Conservation (phyloP, 495 filamentous ascomycete genomes). For the Thozetella sp. region DNA sequence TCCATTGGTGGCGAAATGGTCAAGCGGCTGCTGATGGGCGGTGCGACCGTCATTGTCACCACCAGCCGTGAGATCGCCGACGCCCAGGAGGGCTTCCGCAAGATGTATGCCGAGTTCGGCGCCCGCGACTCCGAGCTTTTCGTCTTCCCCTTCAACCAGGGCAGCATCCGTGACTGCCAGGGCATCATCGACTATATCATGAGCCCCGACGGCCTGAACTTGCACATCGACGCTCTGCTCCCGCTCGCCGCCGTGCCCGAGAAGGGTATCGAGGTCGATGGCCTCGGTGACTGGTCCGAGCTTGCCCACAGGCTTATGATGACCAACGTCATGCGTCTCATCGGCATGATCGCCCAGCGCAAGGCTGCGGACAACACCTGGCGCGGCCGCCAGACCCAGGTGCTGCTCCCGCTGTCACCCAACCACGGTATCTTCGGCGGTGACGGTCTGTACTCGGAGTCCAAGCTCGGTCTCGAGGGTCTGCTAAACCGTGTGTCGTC, state of each 20-base stretch:
- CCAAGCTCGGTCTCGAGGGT: conserved; percentile 88
- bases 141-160: conserved; percentile 94
- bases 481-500: conserved; percentile 94
- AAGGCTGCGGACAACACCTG: conserved; percentile 55
- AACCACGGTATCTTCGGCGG: conserved; percentile 96
- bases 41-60: conserved; percentile 88
- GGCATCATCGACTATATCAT: conserved; percentile 88
- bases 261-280: conserved; percentile 90
- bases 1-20: conserved; percentile 96
- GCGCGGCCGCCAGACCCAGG: conserved; percentile 82
- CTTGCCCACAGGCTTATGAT: conserved; percentile 96
- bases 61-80: conserved; percentile 88
- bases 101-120: conserved; percentile 88
- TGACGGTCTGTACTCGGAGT: conserved; percentile 93
- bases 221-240: conserved; percentile 90
- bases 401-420: conserved; percentile 86
- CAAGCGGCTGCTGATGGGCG: conserved; percentile 86
- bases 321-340: conserved; percentile 84
- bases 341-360: conserved; percentile 80
- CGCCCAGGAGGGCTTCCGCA: conserved; percentile 91
- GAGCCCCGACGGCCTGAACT: conserved; percentile 84
- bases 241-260: conserved; percentile 93
- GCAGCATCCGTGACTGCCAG: conserved; percentile 90
- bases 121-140: conserved; percentile 86
- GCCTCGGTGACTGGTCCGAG: conserved; percentile 90